These are phyloP conservation scores for Aspergillus sparsus DNA, from an alignment of 495 filamentous ascomycete genomes.

Conservation along the genomic window DNA sequence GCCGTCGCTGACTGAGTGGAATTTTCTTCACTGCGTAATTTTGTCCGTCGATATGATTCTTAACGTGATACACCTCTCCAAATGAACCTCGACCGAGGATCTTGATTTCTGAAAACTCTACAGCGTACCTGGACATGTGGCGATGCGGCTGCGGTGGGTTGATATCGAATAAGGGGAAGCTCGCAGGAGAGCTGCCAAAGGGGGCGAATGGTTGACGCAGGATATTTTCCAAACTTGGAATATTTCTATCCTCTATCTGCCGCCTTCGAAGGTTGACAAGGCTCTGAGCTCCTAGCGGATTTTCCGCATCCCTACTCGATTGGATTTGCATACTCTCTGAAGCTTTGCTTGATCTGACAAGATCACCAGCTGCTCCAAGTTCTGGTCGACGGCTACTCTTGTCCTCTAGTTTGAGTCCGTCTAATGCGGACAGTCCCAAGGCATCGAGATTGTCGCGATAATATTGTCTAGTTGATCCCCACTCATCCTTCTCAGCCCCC, in stretches of 20 bases:
- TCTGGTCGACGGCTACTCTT: conserved; percentile 14
- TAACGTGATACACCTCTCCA: conserved; percentile 54
- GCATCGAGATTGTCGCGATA: conserved; percentile 49
- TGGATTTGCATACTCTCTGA: conserved; percentile 16
- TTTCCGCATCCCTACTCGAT: conserved; percentile 10
- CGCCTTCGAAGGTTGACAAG: conserved; percentile 23
- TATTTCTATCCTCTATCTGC: conserved; percentile 21
- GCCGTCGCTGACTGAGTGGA: conserved; percentile 47
- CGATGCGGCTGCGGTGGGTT: conserved; percentile 24
- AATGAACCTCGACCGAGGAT: conserved; percentile 55
- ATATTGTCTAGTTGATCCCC: conserved; percentile 38
- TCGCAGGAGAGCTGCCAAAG: conserved; percentile 39
- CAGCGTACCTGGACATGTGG: conserved; percentile 41
- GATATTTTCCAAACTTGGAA: conserved; percentile 26
- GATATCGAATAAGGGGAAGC: conserved; percentile 36
- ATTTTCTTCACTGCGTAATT: conserved; percentile 58
- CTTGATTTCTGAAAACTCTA: conserved; percentile 45
- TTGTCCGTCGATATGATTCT: conserved; percentile 53
- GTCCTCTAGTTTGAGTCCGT: conserved; percentile 36
- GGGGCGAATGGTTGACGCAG: conserved; percentile 31
- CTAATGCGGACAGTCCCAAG: conserved; percentile 40
- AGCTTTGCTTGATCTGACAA: conserved; percentile 29
- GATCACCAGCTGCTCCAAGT: conserved; percentile 25
- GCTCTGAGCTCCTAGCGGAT: conserved; percentile 14
- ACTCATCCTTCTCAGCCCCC: conserved; percentile 41